Evolutionary conservation across 2,329 filamentous ascomycete genomes (phyloP), one percentile per base, ranked within the genome.

Genomic region (Diaporthe helianthi): DNA sequence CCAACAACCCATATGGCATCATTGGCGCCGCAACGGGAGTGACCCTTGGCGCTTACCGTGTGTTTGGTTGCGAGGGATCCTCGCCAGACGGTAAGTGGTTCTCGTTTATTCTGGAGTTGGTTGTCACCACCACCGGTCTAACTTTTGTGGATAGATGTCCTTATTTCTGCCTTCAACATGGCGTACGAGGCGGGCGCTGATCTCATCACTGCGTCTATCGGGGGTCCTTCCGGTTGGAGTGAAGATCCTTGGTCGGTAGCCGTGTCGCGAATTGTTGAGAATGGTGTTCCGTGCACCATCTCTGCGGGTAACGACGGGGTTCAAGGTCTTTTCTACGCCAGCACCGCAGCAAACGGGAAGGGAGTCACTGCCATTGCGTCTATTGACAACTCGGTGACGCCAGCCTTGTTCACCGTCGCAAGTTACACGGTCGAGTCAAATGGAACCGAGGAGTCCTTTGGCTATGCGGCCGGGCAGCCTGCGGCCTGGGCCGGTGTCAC

Each of bases 161-260:
- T 91, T 64, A 87, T 90, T 52, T 83, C 83, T 10, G 87, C 88
- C 1, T 89, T 86, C 75, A 85, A 87, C 77, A 83, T 82, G 74
- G 89, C 89, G 0, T 89, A 84, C 72, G 84, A 90, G 74, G 87
- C 84, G n/a, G 86, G 86, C 41, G 84, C 84, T 44, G 80, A 88
- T 73, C 84, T 89, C 72, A 88, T 89, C 74, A 86, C 84, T 1
- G 81, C 84, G 1, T 87, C 85, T 3, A 83, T 88, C 52, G 85
- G 86, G n/a, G 81, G 81, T 0, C 73, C 82, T 0, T 81, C 80
- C 0, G 86, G 86, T 15, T 89, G 85, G 85, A 79, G 81, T 2
- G 83, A 86, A 71, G 83, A 85, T 17, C 81, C 84, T 0, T 85
- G 82, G 83, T 80, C 84, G 7, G 81, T 82, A 1, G 81, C 81